phyloP scores from a whole-genome alignment of 352 stramenopile species.

The Pythium coloratum region DNA sequence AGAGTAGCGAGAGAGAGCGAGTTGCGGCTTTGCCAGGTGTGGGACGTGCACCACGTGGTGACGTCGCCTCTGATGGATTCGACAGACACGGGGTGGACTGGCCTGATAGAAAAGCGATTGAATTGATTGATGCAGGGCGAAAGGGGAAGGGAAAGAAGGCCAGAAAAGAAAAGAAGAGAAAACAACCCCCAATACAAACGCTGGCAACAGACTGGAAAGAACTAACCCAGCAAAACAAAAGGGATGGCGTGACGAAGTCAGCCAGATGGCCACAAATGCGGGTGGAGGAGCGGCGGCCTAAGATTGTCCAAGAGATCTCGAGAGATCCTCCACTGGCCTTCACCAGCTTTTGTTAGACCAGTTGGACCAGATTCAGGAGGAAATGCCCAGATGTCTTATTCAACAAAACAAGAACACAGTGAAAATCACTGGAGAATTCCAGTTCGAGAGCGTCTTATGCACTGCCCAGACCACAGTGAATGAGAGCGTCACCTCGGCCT shows the following conservation, averaged over 20 bases:
- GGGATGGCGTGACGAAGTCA: neutral
- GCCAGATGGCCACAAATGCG: neutral
- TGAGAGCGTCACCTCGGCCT: neutral
- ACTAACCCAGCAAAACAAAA: neutral
- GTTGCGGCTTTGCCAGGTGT: neutral
- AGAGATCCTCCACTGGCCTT: neutral
- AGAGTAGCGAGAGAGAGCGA: constrained; percentile 7
- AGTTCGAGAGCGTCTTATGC: neutral
- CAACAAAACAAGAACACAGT: neutral
- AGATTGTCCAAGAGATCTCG: neutral
- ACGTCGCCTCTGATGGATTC: constrained; percentile 6
- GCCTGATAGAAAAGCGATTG: constrained; percentile 9
- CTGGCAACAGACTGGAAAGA: neutral
- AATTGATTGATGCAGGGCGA: constrained; percentile 5
- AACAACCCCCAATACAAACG: neutral
- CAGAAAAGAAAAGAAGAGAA: constrained; percentile 6
- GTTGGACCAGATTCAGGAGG: neutral
- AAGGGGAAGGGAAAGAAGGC: neutral
- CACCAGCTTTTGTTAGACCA: neutral
- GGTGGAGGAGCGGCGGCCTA: neutral
- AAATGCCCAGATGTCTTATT: neutral
- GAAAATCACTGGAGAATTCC: neutral
- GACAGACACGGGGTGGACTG: neutral
- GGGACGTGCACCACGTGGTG: constrained; percentile 2
- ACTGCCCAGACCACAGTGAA: neutral